These are phyloP conservation scores for Crocinoboletus sp. DNA, from an alignment of 1,284 basidiomycete genomes.

Conservation along the genomic window DNA sequence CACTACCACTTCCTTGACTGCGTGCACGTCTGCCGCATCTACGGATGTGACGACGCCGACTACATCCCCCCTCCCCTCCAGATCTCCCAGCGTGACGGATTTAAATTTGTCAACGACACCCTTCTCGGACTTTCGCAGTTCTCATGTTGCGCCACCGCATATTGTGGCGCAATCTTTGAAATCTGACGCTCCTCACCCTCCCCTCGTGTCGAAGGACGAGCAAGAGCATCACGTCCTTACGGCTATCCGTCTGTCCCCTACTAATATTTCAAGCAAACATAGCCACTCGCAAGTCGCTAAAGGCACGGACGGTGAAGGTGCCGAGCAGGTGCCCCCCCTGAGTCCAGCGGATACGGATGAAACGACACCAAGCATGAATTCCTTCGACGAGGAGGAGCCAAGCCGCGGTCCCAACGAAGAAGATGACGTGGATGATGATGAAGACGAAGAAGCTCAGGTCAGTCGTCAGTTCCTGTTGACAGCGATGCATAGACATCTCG, in stretches of 20 bases:
- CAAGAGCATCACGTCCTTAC: slow-evolving; percentile 22
- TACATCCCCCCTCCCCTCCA: slow-evolving; percentile 22
- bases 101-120: slow-evolving; percentile 10
- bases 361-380: slow-evolving; percentile 4
- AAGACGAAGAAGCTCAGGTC: slow-evolving; percentile 40
- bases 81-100: slow-evolving; percentile 25
- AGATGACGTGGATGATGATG: slow-evolving; percentile 32
- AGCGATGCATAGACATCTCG: slow-evolving; percentile 4
- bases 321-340: background rate
- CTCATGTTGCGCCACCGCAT: background rate
- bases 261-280: slow-evolving; percentile 13
- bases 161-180: background rate
- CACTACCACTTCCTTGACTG: slow-evolving; percentile 24
- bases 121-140: background rate
- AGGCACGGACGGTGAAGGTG: background rate
- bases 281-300: background rate
- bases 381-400: slow-evolving; percentile 7
- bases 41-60: slow-evolving; percentile 18
- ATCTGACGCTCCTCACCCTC: background rate
- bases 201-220: slow-evolving; percentile 17
- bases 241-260: slow-evolving; percentile 22
- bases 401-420: slow-evolving; percentile 22
- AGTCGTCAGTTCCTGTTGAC: slow-evolving; percentile 9
- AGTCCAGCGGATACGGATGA: slow-evolving; percentile 19
- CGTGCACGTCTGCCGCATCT: slow-evolving; percentile 21